Evolutionary conservation across 495 filamentous ascomycete species (phyloP), one percentile per base, ranked within the genome.

Genomic region (Aspergillus nanangensis): DNA sequence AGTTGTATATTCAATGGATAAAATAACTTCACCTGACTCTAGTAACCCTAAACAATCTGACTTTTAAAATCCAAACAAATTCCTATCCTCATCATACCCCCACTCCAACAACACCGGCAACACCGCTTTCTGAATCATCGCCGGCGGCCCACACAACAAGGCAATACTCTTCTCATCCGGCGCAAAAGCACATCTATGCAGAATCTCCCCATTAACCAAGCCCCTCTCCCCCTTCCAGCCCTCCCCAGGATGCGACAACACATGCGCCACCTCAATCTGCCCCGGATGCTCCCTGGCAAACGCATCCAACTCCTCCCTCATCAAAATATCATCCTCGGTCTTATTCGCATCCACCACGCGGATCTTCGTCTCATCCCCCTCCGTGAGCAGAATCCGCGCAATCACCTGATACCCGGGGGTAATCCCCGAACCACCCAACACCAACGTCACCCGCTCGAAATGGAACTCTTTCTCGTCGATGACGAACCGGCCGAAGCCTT

Each of bases 221-320:
- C 62, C 66, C 27, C 51, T 66, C 5, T 52, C 7, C 0, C 63
- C 66, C 21, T 53, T 48, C 59, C 61, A 70, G n/a, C 35, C 41
- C 11, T 61, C 44, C 19, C 52, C 47, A 3, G 57, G 55, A 40
- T 63, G 56, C 33, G 58, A 63, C 20, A 67, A 37, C 2, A 68
- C 53, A 55, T 70, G 63, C 2, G 45, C 47, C n/a, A 70, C 51
- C 45, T 55, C 45, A 37, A 70, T 50, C 20, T 59, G 52, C 13
- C 61, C 57, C 22, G 39, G 17, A 48, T 61, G 36, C 8, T 60
- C 47, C 29, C 47, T 45, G 15, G 56, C 52, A 20, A 65, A 58
- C 20, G 56, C 24, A 11, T 74, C 69, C 3, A 77, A 57, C 33
- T 78, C 66, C 3, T 53, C 41, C 14, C 69, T 47, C 35, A 56